Percentiles rank a stretch among this genome's conserved stretches.
Evolutionary conservation across 805 yeast genomes (phyloP).

Genomic region (Lachancea lanzarotensis): DNA sequence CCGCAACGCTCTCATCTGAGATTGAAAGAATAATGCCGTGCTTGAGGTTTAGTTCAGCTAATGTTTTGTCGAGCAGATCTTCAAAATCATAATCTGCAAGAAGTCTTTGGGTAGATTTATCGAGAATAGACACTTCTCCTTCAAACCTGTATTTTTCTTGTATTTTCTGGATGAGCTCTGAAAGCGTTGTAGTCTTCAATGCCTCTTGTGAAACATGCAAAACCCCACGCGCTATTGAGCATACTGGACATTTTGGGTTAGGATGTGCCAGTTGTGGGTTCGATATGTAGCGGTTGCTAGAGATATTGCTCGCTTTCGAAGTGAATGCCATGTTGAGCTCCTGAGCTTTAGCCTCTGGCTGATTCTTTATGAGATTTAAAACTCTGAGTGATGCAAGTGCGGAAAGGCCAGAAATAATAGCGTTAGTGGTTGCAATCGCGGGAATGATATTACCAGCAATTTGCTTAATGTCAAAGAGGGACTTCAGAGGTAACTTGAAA

Average conservation of each 20-base stretch:
- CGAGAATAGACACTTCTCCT: slow-evolving; percentile 29
- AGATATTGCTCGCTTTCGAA: slow-evolving; percentile 41
- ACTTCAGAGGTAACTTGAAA: slow-evolving; percentile 62
- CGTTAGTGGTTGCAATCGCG: slow-evolving; percentile 97
- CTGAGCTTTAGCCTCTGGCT: slow-evolving; percentile 33
- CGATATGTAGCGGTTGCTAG: slow-evolving; percentile 50
- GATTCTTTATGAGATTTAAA: slow-evolving; percentile 32
- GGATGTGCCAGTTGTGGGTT: slow-evolving; percentile 56
- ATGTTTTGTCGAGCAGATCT: slow-evolving; percentile 51
- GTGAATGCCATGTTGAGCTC: slow-evolving; percentile 43
- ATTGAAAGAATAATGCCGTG: slow-evolving; percentile 62
- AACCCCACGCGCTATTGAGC: slow-evolving; percentile 51
- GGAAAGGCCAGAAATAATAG: slow-evolving; percentile 86
- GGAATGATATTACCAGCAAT: slow-evolving; percentile 98
- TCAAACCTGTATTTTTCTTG: slow-evolving; percentile 46
- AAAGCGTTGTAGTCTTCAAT: slow-evolving; percentile 34
- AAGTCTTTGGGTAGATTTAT: slow-evolving; percentile 41
- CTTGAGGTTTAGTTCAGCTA: slow-evolving; percentile 48
- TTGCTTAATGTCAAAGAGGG: slow-evolving; percentile 83
- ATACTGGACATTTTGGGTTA: slow-evolving; percentile 66
- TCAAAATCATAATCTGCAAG: slow-evolving; percentile 85
- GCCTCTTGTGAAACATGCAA: slow-evolving; percentile 30
- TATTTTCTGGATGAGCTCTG: slow-evolving; percentile 47
- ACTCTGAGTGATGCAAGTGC: slow-evolving; percentile 63
- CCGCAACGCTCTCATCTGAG: slow-evolving; percentile 59